These are phyloP conservation scores for Erysimum cheiranthoides DNA, from an alignment of 345 rosid species.

Conservation along the genomic window DNA sequence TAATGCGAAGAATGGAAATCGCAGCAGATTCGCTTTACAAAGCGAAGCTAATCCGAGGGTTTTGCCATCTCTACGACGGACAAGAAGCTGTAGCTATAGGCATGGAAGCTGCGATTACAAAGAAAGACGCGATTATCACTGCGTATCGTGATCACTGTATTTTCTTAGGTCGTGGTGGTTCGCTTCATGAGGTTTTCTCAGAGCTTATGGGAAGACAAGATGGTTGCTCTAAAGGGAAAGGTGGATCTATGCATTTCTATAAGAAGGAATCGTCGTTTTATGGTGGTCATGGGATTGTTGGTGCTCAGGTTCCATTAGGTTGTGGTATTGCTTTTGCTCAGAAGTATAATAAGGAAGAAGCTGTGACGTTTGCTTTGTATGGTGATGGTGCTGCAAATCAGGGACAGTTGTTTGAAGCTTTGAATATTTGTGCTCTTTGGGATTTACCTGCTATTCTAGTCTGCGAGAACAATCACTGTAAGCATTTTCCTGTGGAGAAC, in stretches of 20 bases:
- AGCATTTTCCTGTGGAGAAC: too few relatives aligned
- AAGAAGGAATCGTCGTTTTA: constrained; percentile 82
- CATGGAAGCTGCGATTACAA: constrained; percentile 95
- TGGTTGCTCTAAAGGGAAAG: constrained; percentile 91
- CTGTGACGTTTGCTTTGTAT: constrained; percentile 80
- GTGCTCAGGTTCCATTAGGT: constrained; percentile 95
- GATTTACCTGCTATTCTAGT: constrained; percentile 91
- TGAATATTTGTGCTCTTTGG: constrained; percentile 94
- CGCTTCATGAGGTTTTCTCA: constrained; percentile 68
- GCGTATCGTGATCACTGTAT: constrained; percentile 94
- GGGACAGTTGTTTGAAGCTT: constrained; percentile 95
- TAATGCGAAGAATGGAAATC: constrained; percentile 96
- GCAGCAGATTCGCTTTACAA: constrained; percentile 98
- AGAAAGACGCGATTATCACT: constrained; percentile 82
- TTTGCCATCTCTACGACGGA: constrained; percentile 98
- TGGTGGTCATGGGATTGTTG: constrained; percentile 98
- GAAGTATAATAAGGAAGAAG: constrained; percentile 84
- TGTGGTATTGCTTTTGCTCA: constrained; percentile 98
- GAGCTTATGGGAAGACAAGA: constrained; percentile 94
- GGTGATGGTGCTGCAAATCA: constrained; percentile 99
- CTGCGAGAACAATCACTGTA: constrained; percentile 98
- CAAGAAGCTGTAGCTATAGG: constrained; percentile 96
- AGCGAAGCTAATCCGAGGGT: constrained; percentile 96
- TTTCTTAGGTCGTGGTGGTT: constrained; percentile 85
- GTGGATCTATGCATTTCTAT: constrained; percentile 98